phyloP scores from a whole-genome alignment of 2,329 filamentous ascomycete species.

The Stachybotrys chlorohalonatus region DNA sequence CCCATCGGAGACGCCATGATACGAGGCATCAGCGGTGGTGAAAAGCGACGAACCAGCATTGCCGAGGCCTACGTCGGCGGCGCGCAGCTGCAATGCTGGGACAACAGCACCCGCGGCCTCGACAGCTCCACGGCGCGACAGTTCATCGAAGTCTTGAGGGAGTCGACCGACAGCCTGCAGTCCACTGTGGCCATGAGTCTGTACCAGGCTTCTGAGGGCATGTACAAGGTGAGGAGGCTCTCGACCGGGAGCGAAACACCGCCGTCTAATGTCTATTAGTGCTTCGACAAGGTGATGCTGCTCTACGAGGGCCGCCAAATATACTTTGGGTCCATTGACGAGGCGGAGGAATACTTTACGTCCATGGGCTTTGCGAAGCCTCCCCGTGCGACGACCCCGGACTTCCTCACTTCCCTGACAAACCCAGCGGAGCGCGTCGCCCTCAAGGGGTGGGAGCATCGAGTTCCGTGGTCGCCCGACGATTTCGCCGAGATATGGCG shows the following conservation, averaged over 20 bases:
- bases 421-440: constrained; percentile 46
- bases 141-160: not conserved
- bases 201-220: constrained; percentile 2
- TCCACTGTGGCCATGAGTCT: not conserved
- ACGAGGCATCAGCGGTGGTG: constrained; percentile 67
- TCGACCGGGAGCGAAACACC: not conserved
- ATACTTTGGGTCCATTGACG: constrained; percentile 51
- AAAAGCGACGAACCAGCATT: constrained; percentile 67
- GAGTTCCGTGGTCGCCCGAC: constrained; percentile 49
- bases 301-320: constrained; percentile 54
- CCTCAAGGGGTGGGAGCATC: constrained; percentile 45
- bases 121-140: constrained; percentile 8
- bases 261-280: not conserved
- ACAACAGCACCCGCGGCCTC: constrained; percentile 15
- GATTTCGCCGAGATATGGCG: constrained; percentile 53
- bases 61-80: constrained; percentile 46
- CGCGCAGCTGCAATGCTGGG: constrained; percentile 11
- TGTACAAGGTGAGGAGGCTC: not conserved
- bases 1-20: constrained; percentile 70
- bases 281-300: constrained; percentile 50
- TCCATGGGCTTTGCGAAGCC: constrained; percentile 60
- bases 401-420: constrained; percentile 66
- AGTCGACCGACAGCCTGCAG: not conserved
- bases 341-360: constrained; percentile 57
- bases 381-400: constrained; percentile 57